phyloP scores from a whole-genome alignment of 179 eudicot genomes.

The Carnegiea gigantea region DNA sequence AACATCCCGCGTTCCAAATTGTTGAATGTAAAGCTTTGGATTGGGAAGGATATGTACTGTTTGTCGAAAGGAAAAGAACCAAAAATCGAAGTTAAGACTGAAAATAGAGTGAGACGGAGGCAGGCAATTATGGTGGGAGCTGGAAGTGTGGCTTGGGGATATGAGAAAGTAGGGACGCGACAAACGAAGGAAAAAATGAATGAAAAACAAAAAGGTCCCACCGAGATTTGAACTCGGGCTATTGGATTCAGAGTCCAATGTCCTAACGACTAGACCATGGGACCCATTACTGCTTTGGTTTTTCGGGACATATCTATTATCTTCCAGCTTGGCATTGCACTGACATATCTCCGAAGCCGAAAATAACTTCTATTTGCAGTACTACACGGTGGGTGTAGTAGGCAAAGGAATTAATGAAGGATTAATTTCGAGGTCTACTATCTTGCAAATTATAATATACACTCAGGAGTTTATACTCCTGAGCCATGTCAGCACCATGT shows the following conservation, averaged over 20 bases:
- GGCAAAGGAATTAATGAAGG: too few relatives aligned
- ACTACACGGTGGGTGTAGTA: too few relatives aligned
- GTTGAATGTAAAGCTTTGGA: background rate
- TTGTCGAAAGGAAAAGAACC: background rate
- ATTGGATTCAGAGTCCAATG: constrained; percentile 97
- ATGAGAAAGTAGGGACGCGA: background rate
- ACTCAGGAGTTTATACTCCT: too few relatives aligned
- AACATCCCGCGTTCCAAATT: too few relatives aligned
- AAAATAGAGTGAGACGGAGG: background rate
- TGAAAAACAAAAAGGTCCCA: constrained; percentile 50
- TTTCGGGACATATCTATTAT: too few relatives aligned
- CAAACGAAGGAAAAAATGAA: background rate
- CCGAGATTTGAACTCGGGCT: constrained; percentile 97
- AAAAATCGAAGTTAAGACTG: background rate
- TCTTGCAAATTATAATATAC: too few relatives aligned
- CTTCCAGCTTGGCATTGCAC: too few relatives aligned
- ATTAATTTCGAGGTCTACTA: too few relatives aligned
- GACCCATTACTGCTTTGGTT: constrained; percentile 27
- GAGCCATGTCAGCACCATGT: too few relatives aligned
- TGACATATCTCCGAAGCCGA: too few relatives aligned
- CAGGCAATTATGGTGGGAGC: background rate
- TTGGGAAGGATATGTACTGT: background rate
- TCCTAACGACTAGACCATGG: constrained; percentile 94
- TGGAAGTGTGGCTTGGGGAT: too few relatives aligned
- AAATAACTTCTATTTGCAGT: too few relatives aligned